These are phyloP conservation scores for Rhodocollybia butyracea DNA, from an alignment of 768 basidiomycete genomes.

Conservation along the genomic window DNA sequence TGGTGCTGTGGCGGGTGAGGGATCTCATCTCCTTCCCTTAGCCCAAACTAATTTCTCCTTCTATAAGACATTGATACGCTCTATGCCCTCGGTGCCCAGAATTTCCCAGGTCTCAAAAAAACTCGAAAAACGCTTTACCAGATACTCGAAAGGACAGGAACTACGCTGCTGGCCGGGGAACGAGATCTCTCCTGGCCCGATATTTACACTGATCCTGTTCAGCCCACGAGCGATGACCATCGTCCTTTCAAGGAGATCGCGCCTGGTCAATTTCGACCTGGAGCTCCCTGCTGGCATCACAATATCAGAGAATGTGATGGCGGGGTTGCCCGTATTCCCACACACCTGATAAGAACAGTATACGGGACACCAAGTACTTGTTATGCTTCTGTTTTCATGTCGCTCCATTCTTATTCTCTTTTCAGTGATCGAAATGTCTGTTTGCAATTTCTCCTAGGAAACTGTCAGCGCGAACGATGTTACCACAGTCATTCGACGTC, in stretches of 20 bases:
- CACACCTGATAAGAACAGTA: not conserved
- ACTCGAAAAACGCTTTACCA: not conserved
- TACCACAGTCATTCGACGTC: not conserved
- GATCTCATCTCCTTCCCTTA: not conserved
- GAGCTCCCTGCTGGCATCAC: not conserved
- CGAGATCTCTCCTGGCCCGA: not conserved
- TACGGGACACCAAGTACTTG: conserved; percentile 1
- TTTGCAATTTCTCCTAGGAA: not conserved
- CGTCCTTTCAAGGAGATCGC: not conserved
- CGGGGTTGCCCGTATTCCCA: not conserved
- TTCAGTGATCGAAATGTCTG: not conserved
- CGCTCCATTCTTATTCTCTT: not conserved
- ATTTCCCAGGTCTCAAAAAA: not conserved
- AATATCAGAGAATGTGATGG: not conserved
- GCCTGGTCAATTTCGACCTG: not conserved
- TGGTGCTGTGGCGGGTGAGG: not conserved
- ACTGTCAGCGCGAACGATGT: not conserved
- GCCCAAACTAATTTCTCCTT: not conserved
- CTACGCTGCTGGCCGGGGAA: too few species aligned
- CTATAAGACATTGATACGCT: not conserved
- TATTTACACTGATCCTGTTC: not conserved
- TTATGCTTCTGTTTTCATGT: not conserved
- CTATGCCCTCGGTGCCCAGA: not conserved
- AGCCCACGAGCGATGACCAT: not conserved
- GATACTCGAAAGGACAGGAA: not conserved